Base-by-base conservation (phyloP, 2,329 filamentous ascomycete species). In the Myriosclerotinia scirpicola region DNA sequence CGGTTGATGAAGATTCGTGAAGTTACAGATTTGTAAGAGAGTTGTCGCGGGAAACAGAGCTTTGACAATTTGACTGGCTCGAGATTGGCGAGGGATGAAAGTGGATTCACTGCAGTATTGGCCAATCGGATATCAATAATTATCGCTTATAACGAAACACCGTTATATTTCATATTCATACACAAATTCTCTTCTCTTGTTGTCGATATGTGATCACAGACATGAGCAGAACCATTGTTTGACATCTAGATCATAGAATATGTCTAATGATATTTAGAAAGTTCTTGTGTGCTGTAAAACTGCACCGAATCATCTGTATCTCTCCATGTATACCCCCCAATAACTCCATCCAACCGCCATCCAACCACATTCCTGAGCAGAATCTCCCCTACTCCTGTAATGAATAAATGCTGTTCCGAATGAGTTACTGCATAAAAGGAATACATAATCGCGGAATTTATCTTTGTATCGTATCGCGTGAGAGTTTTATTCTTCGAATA, bases 1-100 rank as follows among this genome's bases (percentile, higher is more conserved):
- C 26, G 30, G 59, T 52, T 52, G 54, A 67, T 50, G 55, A 17
- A 17, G 55, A 60, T 52, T 42, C 55, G 20, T 26, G 22, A 22
- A 42, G 59, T 67, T 67, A 55, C 52, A 64, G 59, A 55, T 64
- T 40, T 67, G 65, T 67, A 55, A 26, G 65, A 67, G 65, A 67
- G 36, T 55, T 36, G 48, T 62, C 48, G 40, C 52, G 40, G 38
- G 34, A 36, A 46, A 62, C 26, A 50, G 26, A 44, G 56, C 64
- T 66, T 66, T 62, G 64, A 64, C 52, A 17, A 56, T 64, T 22
- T 46, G 22, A 64, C 7, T 64, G 61, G 61, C 14, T n/a, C 30
- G 30, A 34, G 30, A 17, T 9, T 5, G 11, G 4, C 14, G 9
- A 62, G 22, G 50, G n/a, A 17, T 3, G 11, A 7, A 20, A 12